Evolutionary conservation across 768 basidiomycete genomes (phyloP), one percentile per base, ranked within the genome.

Genomic region (Xerocomellus amylosporus): DNA sequence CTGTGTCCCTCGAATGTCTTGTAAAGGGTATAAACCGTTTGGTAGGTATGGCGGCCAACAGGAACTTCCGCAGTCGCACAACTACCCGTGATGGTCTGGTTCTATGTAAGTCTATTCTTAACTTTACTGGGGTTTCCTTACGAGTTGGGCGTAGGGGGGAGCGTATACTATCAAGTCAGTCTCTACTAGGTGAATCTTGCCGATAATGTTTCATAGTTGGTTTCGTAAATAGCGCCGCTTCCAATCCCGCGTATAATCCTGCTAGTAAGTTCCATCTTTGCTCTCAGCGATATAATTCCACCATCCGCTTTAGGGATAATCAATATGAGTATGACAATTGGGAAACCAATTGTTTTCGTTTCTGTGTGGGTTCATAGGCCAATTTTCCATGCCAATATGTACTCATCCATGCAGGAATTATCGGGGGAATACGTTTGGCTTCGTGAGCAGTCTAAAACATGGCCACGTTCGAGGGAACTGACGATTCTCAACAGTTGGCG

Each of bases 401-500:
- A n/a, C 40, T 51, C 34, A 48, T 19, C 8, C 22, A 12, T 12
- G 19, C 46, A 63, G 62, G 15, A 63, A 63, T 37, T 59, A 49
- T 36, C 62, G 60, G 10, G 14, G 2, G 17, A 63, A 63, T 38
- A 59, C 60, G 0, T 63, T 63, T 28, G 62, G 62, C 37, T 63
- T 63, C 17, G 62, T 63, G 28, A 43, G 60, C 10, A 15, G 14
- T 36, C 22, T 24, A 17, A 2, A 14, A 17, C 13, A 13, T 9
- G 10, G 4, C 5, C 7, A 13, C 36, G 2, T 5, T 1, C 5
- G 43, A 38, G 14, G 47, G 17, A 9, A 46, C 41, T 44, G 45
- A 55, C 33, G 77, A 48, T 14, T 31, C 4, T n/a, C 22, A 22
- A 20, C 36, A 80, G 78, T 70, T 84, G 26, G 70, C 83, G 2